These are phyloP conservation scores for Teratosphaeria destructans DNA, from an alignment of 2,329 filamentous ascomycete genomes.

Conservation along the genomic window DNA sequence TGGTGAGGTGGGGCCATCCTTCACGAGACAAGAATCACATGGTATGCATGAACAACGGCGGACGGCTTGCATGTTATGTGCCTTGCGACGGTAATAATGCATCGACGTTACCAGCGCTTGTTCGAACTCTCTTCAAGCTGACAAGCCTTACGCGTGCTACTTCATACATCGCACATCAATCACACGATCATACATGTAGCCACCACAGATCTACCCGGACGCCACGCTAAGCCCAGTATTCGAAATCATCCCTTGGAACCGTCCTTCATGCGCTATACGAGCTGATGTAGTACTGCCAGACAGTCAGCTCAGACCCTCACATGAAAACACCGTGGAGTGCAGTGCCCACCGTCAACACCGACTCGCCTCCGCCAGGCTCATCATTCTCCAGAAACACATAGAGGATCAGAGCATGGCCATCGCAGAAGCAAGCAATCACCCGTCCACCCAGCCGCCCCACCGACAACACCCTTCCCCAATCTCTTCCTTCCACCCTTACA, in stretches of 20 bases:
- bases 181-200: background rate
- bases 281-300: conserved; percentile 45
- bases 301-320: background rate
- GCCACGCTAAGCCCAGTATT: background rate
- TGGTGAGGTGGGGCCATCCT: background rate
- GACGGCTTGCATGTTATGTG: background rate
- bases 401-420: conserved; percentile 69
- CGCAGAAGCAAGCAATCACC: conserved; percentile 83
- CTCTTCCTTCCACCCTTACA: conserved; percentile 81
- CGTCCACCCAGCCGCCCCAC: conserved; percentile 80
- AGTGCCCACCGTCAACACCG: conserved; percentile 63
- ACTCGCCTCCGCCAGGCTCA: conserved; percentile 59
- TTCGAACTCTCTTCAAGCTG: background rate
- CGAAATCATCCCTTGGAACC: background rate
- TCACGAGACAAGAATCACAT: background rate
- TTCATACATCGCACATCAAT: background rate
- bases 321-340: background rate
- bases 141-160: background rate
- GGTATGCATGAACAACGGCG: background rate
- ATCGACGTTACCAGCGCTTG: background rate
- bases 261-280: conserved; percentile 39
- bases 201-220: background rate
- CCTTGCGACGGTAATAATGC: background rate
- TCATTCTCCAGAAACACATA: conserved; percentile 71
- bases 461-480: conserved; percentile 90